A percentile compares a stretch with the other conserved stretches of the same genome.
Evolutionary conservation across 441 rosid species (phyloP).

Genomic region (Populus trichocarpa): DNA sequence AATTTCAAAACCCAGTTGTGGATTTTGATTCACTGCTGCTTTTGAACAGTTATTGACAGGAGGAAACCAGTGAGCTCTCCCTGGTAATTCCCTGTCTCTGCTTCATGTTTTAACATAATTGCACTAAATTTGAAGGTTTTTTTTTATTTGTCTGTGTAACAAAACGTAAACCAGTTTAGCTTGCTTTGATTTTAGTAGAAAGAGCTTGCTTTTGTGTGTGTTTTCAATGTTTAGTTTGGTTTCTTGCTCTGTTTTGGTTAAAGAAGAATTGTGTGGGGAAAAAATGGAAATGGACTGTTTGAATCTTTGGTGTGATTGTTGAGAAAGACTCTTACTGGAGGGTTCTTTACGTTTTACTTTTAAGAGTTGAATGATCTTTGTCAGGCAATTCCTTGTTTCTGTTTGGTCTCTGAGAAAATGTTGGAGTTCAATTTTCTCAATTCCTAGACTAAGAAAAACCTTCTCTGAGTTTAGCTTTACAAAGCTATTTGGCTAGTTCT

Average conservation of each 20-base stretch:
- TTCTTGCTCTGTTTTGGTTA: conserved; percentile 4
- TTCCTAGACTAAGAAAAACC: background rate
- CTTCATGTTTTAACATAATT: conserved; percentile 9
- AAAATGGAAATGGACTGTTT: background rate
- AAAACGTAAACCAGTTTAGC: background rate
- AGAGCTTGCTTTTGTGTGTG: background rate
- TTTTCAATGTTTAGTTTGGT: background rate
- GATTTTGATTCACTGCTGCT: conserved; percentile 21
- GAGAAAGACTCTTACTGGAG: background rate
- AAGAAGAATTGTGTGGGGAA: background rate
- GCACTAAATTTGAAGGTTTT: background rate
- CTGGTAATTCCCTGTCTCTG: conserved; percentile 34
- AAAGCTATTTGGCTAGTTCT: background rate
- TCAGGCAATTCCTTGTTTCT: background rate
- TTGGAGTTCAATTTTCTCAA: background rate
- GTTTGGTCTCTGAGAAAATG: background rate
- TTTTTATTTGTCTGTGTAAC: background rate
- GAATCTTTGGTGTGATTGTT: background rate
- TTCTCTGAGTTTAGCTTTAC: background rate
- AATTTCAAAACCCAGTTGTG: conserved; percentile 26
- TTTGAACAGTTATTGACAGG: conserved; percentile 17
- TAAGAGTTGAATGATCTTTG: background rate
- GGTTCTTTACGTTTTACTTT: background rate
- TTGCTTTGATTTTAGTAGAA: background rate
- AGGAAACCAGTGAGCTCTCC: conserved; percentile 15